phyloP scores from a whole-genome alignment of 2,329 filamentous ascomycete genomes.

The Aspergillus ibericus region DNA sequence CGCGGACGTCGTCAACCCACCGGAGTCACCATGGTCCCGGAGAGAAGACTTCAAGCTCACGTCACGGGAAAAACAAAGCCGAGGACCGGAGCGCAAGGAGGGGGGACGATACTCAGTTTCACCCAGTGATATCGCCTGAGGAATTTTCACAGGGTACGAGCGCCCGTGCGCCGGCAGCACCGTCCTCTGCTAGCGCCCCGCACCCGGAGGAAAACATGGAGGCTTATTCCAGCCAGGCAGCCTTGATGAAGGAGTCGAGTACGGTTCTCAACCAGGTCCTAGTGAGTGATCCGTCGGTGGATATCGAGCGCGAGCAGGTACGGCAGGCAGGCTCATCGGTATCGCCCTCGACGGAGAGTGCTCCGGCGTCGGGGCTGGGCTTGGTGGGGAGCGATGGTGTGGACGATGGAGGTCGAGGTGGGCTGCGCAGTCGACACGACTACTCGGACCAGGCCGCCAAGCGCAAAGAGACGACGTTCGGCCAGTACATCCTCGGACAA shows the following conservation, averaged over 20 bases:
- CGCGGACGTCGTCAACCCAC: conserved; percentile 76
- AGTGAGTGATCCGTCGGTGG: conserved; percentile 72
- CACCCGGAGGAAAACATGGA: conserved; percentile 49
- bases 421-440: conserved; percentile 54
- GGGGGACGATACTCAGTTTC: conserved; percentile 41
- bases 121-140: conserved; percentile 51
- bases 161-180: conserved; percentile 35
- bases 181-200: conserved; percentile 22
- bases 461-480: conserved; percentile 82
- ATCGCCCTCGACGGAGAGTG: conserved; percentile 46
- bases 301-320: conserved; percentile 69
- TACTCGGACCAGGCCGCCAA: conserved; percentile 60
- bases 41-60: conserved; percentile 42
- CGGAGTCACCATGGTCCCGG: conserved; percentile 44
- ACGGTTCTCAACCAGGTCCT: conserved; percentile 76
- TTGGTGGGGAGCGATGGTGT: conserved; percentile 53
- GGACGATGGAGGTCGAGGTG: conserved; percentile 42
- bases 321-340: conserved; percentile 62
- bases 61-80: conserved; percentile 39
- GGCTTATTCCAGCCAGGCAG: conserved; percentile 57
- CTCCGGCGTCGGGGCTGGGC: conserved; percentile 50
- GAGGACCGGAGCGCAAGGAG: conserved; percentile 41
- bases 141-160: conserved; percentile 46
- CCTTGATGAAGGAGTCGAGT: conserved; percentile 71
- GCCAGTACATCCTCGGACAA: conserved; percentile 92